These are phyloP conservation scores for Rosellinia necatrix DNA, from an alignment of 2,329 filamentous ascomycete genomes.

Conservation along the genomic window DNA sequence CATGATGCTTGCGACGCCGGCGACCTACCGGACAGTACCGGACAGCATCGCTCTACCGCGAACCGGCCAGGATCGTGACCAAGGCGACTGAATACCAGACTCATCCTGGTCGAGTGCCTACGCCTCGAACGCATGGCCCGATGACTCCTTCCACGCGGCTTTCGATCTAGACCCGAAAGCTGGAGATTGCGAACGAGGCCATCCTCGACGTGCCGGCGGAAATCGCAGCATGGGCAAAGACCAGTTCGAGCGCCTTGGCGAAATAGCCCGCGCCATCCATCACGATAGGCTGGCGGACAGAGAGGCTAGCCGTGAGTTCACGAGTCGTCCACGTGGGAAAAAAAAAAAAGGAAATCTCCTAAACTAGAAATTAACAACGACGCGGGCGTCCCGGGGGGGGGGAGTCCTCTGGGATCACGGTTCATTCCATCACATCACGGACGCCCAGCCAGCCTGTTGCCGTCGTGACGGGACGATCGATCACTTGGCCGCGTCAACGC, in stretches of 20 bases:
- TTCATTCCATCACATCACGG: background rate
- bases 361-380: constrained; percentile 16
- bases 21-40: background rate
- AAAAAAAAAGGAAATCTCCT: constrained; percentile 16
- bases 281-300: no score
- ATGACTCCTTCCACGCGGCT: constrained; percentile 24
- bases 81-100: background rate
- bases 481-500: background rate
- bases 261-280: no score
- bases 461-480: constrained; percentile 7
- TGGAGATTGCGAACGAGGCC: background rate
- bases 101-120: constrained; percentile 6
- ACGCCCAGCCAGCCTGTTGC: background rate
- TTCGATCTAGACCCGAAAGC: constrained; percentile 13
- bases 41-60: background rate
- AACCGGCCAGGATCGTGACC: constrained; percentile 13
- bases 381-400: background rate
- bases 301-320: background rate
- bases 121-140: constrained; percentile 10
- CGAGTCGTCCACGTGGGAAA: background rate
- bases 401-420: background rate
- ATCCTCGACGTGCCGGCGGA: background rate
- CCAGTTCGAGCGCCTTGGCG: no score
- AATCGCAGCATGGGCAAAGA: background rate
- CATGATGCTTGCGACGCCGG: background rate